phyloP scores from a whole-genome alignment of 345 rosid species.

The Boechera stricta region DNA sequence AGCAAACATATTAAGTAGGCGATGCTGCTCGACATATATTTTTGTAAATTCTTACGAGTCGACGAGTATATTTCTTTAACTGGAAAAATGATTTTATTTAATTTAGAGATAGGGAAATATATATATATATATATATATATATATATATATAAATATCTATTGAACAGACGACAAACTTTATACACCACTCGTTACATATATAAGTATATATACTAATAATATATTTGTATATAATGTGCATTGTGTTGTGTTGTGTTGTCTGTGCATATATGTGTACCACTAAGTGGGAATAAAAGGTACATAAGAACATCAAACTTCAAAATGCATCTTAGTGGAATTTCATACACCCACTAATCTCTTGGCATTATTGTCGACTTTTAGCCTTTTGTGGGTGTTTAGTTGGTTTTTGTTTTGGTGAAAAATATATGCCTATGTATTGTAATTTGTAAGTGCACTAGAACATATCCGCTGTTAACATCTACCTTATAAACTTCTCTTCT shows the following conservation, averaged over 20 bases:
- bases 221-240: constrained; percentile 14
- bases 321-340: constrained; percentile 44
- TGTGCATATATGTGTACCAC: constrained; percentile 37
- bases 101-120: too few species aligned
- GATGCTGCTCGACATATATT: constrained; percentile 20
- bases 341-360: constrained; percentile 47
- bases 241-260: constrained; percentile 29
- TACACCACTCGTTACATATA: constrained; percentile 5
- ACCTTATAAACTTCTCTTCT: constrained; percentile 14
- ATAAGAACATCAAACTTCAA: constrained; percentile 44
- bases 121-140: too few species aligned
- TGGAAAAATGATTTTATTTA: too few species aligned
- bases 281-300: constrained; percentile 44
- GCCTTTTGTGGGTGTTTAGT: constrained; percentile 38
- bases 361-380: constrained; percentile 45
- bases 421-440: constrained; percentile 7
- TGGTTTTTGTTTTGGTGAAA: constrained; percentile 39
- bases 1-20: constrained; percentile 8
- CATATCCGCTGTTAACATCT: constrained; percentile 35
- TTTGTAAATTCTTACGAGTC: constrained; percentile 3
- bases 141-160: too few species aligned
- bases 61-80: neutral
- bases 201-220: neutral
- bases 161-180: neutral
- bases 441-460: constrained; percentile 35